Evolutionary conservation across 2,329 filamentous ascomycete genomes (phyloP).

Genomic region (Ustulina deusta): DNA sequence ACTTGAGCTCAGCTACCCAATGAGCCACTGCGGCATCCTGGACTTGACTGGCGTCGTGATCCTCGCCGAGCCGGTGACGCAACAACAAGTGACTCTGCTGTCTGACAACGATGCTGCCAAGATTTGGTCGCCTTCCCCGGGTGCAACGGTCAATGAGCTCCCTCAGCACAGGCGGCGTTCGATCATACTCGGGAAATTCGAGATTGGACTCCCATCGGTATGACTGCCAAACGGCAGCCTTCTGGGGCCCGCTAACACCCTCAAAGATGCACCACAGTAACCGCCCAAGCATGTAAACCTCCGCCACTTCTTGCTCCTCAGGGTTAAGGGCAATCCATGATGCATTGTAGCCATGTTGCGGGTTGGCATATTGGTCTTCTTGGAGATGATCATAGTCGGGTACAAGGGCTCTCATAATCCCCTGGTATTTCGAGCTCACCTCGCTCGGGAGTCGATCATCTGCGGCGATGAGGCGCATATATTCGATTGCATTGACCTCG

Average conservation of each 20-base stretch:
- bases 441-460: conserved; percentile 60
- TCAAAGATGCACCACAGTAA: conserved; percentile 74
- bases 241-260: conserved; percentile 68
- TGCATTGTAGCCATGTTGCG: conserved; percentile 64
- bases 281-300: conserved; percentile 72
- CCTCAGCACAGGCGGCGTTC: conserved; percentile 60
- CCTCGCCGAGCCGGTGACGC: conserved; percentile 50
- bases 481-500: conserved; percentile 70
- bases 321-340: conserved; percentile 66
- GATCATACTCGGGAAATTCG: conserved; percentile 66
- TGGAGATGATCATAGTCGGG: conserved; percentile 60
- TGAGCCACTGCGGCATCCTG: conserved; percentile 56
- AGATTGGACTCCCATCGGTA: conserved; percentile 67
- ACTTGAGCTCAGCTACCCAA: conserved; percentile 62
- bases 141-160: conserved; percentile 66
- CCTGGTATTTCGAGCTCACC: conserved; percentile 56
- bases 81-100: conserved; percentile 61
- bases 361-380: conserved; percentile 61
- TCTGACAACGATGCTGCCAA: conserved; percentile 60
- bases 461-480: conserved; percentile 65
- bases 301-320: conserved; percentile 66
- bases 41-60: conserved; percentile 52
- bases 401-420: conserved; percentile 58
- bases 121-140: conserved; percentile 58
- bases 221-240: conserved; percentile 69